Evolutionary conservation across 2,329 filamentous ascomycete genomes (phyloP).

Genomic region (Pezicula rhizophila): DNA sequence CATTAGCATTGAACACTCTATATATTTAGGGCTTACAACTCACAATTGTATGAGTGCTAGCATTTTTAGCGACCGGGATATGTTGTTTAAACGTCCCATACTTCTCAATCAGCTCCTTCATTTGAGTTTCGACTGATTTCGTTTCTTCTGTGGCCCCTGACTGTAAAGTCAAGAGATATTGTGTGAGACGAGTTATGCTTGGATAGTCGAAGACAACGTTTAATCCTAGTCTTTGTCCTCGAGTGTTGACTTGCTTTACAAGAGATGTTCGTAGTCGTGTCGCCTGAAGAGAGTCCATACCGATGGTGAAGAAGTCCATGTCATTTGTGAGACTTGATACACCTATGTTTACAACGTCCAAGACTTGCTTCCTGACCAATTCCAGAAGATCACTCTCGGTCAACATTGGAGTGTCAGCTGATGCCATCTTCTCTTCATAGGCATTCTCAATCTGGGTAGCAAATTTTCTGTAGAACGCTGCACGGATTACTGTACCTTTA

Average conservation of each 20-base stretch:
- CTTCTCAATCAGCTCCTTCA: too few relatives aligned
- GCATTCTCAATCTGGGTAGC: conserved; percentile 33
- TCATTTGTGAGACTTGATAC: conserved; percentile 19
- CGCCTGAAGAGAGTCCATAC: conserved; percentile 52
- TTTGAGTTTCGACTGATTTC: too few relatives aligned
- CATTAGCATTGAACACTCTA: not conserved
- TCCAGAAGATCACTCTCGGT: too few relatives aligned
- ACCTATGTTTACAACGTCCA: too few relatives aligned
- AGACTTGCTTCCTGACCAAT: too few relatives aligned
- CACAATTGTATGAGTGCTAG: conserved; percentile 22
- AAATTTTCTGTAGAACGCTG: conserved; percentile 40
- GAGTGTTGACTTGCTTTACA: conserved; percentile 41
- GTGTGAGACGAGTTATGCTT: too few relatives aligned
- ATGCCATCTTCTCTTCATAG: conserved; percentile 3
- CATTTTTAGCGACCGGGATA: too few relatives aligned
- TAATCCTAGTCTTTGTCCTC: conserved; percentile 39
- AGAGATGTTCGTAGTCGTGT: conserved; percentile 48
- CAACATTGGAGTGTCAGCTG: too few relatives aligned
- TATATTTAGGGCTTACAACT: not conserved
- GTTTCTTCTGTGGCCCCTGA: too few relatives aligned
- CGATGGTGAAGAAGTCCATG: conserved; percentile 51
- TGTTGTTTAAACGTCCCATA: too few relatives aligned
- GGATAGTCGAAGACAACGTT: conserved; percentile 55
- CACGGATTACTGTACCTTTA: conserved; percentile 47
- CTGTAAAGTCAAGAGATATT: too few relatives aligned